phyloP scores from a whole-genome alignment of 1,284 basidiomycete species.

The Ustilago hordei region DNA sequence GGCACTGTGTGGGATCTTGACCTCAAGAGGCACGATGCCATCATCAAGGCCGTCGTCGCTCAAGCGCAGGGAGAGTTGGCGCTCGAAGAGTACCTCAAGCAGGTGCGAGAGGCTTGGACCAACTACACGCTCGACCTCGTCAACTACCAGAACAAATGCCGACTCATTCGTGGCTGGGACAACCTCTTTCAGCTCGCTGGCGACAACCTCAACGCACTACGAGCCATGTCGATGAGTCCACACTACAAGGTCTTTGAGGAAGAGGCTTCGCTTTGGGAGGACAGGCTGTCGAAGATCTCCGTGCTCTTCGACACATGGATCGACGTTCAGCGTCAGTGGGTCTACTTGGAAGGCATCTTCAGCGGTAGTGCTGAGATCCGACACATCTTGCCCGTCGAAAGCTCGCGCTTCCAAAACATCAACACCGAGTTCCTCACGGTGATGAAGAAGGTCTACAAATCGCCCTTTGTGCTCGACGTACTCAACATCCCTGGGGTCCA shows the following conservation, averaged over 20 bases:
- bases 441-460: slow-evolving; percentile 99
- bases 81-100: slow-evolving; percentile 72
- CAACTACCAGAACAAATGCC: slow-evolving; percentile 98
- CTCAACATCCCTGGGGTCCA: slow-evolving; percentile 96
- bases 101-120: slow-evolving; percentile 94
- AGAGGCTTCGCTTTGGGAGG: slow-evolving; percentile 71
- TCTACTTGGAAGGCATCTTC: slow-evolving; percentile 98
- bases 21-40: slow-evolving; percentile 87
- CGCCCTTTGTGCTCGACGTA: slow-evolving; percentile 95
- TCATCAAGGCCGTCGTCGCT: slow-evolving; percentile 93
- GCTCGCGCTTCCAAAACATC: slow-evolving; percentile 96
- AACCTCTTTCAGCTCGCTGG: slow-evolving; percentile 75
- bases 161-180: slow-evolving; percentile 92
- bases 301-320: slow-evolving; percentile 99
- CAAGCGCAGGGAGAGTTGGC: slow-evolving; percentile 93
- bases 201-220: slow-evolving; percentile 88
- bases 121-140: slow-evolving; percentile 95
- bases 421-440: slow-evolving; percentile 97
- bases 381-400: slow-evolving; percentile 96
- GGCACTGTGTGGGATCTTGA: slow-evolving; percentile 98
- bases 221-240: slow-evolving; percentile 79
- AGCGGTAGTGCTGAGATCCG: slow-evolving; percentile 87
- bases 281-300: slow-evolving; percentile 66
- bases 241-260: slow-evolving; percentile 71
- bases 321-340: slow-evolving; percentile 99